Conservation (phyloP, 768 basidiomycete species). For the Boletus patriciae region DNA sequence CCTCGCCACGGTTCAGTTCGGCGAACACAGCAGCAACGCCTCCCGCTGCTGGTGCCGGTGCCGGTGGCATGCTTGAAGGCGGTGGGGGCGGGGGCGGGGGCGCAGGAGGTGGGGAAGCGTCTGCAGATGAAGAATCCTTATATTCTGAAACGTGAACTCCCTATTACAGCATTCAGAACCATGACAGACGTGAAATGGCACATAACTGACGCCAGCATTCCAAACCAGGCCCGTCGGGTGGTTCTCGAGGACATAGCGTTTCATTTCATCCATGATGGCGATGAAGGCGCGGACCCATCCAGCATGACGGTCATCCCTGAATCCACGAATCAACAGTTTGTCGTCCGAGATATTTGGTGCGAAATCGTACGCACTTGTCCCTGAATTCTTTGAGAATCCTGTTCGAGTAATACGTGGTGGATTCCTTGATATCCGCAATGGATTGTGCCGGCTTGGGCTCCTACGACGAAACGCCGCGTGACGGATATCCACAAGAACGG, state of each 20-base stretch:
- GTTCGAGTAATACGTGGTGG: conserved; percentile 85
- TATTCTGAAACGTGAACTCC: conserved; percentile 60
- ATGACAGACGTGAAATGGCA: not conserved
- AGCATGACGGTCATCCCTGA: conserved; percentile 81
- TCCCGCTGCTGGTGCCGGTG: conserved; percentile 46
- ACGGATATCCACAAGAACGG: not conserved
- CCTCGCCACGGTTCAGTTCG: conserved; percentile 84
- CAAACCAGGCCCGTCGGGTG: conserved; percentile 86
- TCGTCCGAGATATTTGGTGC: not conserved
- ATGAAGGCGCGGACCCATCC: conserved; percentile 84
- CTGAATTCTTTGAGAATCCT: conserved; percentile 91
- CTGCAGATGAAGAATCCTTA: conserved; percentile 35
- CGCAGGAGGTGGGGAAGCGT: conserved; percentile 32
- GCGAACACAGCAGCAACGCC: conserved; percentile 85
- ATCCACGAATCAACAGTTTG: conserved; percentile 4
- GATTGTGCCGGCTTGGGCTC: conserved; percentile 80
- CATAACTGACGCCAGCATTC: conserved; percentile 70
- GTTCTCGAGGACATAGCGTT: conserved; percentile 79
- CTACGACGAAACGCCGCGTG: conserved; percentile 23
- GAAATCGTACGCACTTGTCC: conserved; percentile 65
- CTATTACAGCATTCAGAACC: conserved; percentile 33
- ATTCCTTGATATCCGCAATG: conserved; percentile 82
- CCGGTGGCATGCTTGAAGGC: conserved; percentile 40
- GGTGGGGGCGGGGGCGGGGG: conserved; percentile 57
- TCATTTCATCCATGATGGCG: conserved; percentile 71